Evolutionary conservation across 768 basidiomycete species (phyloP).

Genomic region (Pisolithus microcarpus): DNA sequence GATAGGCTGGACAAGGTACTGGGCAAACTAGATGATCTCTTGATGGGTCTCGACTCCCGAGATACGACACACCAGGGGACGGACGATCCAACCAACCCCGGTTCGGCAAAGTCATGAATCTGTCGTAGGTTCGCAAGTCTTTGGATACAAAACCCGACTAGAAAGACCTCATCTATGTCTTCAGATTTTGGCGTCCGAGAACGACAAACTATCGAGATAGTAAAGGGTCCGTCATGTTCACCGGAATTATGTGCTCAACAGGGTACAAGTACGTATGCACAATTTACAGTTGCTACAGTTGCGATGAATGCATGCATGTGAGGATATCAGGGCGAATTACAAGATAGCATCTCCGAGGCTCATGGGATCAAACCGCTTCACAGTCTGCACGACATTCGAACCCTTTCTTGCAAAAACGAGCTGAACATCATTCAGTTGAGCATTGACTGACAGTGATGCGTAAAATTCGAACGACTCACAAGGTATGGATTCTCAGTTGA

Average conservation of each 20-base stretch:
- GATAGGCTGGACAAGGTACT: constrained; percentile 54
- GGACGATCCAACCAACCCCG: not conserved
- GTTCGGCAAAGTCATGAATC: constrained; percentile 5
- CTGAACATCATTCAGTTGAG: constrained; percentile 31
- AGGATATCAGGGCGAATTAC: constrained; percentile 23
- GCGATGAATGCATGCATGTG: constrained; percentile 5
- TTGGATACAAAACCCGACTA: not conserved
- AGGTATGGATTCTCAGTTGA: constrained; percentile 87
- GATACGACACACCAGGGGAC: not conserved
- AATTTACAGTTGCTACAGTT: constrained; percentile 7
- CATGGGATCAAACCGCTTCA: constrained; percentile 50
- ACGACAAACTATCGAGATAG: not conserved
- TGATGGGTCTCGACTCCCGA: constrained; percentile 36
- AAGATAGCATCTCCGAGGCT: constrained; percentile 22
- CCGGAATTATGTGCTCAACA: constrained; percentile 3
- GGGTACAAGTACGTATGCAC: constrained; percentile 8
- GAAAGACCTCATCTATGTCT: not conserved
- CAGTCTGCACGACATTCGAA: constrained; percentile 72
- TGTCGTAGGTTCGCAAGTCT: constrained; percentile 6
- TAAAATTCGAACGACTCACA: constrained; percentile 38
- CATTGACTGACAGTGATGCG: not conserved
- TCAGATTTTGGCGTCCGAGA: not conserved
- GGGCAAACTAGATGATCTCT: constrained; percentile 47
- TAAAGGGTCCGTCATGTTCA: not conserved
- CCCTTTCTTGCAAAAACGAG: constrained; percentile 81